Conservation (phyloP, 2,329 filamentous ascomycete species). For the Teratosphaeria nubilosa region DNA sequence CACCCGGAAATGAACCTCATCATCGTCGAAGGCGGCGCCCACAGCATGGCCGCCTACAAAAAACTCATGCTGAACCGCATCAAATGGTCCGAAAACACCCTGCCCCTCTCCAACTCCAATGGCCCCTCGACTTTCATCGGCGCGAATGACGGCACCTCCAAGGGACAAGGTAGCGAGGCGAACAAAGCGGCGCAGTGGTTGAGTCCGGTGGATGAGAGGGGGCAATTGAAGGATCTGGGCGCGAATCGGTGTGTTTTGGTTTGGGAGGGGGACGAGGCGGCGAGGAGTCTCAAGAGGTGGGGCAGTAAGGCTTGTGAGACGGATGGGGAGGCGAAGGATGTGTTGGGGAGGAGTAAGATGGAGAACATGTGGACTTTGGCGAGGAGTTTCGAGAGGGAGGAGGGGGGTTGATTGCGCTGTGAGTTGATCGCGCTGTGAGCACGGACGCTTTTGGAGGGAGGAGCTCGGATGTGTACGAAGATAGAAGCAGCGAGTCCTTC, state of each 20-base stretch:
- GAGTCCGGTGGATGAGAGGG: slow-evolving; percentile 65
- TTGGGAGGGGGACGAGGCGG: slow-evolving; percentile 84
- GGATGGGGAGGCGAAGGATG: slow-evolving; percentile 76
- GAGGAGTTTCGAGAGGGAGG: slow-evolving; percentile 42
- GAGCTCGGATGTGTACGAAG: too few relatives aligned
- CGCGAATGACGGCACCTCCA: slow-evolving; percentile 10
- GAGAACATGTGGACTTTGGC: slow-evolving; percentile 92
- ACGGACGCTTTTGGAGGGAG: too few relatives aligned
- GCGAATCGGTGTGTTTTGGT: slow-evolving; percentile 73
- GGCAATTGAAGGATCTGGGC: slow-evolving; percentile 69
- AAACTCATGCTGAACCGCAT: slow-evolving; percentile 91
- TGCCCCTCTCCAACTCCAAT: slow-evolving; percentile 43
- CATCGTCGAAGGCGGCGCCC: slow-evolving; percentile 80
- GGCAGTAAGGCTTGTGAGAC: slow-evolving; percentile 84
- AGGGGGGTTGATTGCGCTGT: not conserved
- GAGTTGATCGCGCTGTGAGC: too few relatives aligned
- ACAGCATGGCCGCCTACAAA: slow-evolving; percentile 74
- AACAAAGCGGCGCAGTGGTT: slow-evolving; percentile 62
- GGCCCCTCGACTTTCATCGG: slow-evolving; percentile 22
- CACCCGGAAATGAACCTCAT: slow-evolving; percentile 82
- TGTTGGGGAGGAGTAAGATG: slow-evolving; percentile 71
- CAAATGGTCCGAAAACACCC: slow-evolving; percentile 84
- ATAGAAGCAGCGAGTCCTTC: too few relatives aligned
- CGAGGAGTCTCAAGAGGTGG: slow-evolving; percentile 76
- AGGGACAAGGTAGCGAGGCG: slow-evolving; percentile 43